phyloP scores from a whole-genome alignment of 1,139 yeast species.

The Zygosaccharomyces sapae region DNA sequence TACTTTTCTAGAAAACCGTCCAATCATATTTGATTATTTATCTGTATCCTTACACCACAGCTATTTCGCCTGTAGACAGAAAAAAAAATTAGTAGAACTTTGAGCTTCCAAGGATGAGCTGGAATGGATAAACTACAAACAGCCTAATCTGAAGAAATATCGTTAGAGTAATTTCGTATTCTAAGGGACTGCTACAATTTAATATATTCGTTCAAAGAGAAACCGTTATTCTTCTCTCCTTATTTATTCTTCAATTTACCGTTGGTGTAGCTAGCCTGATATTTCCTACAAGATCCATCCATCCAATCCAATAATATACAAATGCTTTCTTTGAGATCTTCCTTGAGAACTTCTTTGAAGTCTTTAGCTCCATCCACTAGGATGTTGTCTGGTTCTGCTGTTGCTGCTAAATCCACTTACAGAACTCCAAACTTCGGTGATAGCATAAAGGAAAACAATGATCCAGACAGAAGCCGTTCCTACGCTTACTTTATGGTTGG shows the following conservation, averaged over 20 bases:
- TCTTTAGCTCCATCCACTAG: conserved; percentile 31
- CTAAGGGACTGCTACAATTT: neutral
- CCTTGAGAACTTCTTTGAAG: conserved; percentile 21
- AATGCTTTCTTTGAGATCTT: conserved; percentile 24
- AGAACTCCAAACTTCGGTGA: conserved; percentile 89
- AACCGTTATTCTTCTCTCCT: neutral
- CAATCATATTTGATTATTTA: neutral
- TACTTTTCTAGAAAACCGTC: neutral
- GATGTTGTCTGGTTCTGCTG: conserved; percentile 46
- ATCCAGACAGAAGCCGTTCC: conserved; percentile 71
- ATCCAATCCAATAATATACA: neutral
- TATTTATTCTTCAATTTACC: neutral
- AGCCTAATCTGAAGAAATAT: neutral
- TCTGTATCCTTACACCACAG: neutral
- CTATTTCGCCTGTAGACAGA: neutral
- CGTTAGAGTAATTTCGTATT: neutral
- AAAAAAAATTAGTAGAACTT: conserved; percentile 1
- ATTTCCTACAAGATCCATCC: neutral
- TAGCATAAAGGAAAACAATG: conserved; percentile 69
- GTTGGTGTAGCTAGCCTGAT: neutral
- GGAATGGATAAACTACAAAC: neutral
- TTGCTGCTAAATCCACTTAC: conserved; percentile 66
- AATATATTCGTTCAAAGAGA: neutral
- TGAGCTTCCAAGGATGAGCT: neutral
- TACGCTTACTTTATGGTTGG: conserved; percentile 98